Conservation (phyloP, 2,329 filamentous ascomycete species). For the Aureobasidium sp. region DNA sequence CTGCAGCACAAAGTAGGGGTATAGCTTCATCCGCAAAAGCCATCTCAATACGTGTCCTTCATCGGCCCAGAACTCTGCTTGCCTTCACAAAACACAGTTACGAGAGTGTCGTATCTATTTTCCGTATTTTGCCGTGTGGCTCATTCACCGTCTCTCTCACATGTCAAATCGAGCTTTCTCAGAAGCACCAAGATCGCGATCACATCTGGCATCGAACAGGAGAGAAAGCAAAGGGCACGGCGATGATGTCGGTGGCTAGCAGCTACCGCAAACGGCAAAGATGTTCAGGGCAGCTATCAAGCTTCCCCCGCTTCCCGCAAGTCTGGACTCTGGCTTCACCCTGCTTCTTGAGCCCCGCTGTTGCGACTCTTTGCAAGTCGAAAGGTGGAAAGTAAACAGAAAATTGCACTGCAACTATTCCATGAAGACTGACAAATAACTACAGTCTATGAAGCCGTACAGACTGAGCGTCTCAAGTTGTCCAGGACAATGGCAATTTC, state of each 20-base stretch:
- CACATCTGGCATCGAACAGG: background rate
- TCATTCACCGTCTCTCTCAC: background rate
- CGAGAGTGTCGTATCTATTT: background rate
- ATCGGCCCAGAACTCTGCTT: background rate
- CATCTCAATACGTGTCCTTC: background rate
- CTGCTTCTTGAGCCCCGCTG: background rate
- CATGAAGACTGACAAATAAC: no score
- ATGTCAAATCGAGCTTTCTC: background rate
- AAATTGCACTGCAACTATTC: no score
- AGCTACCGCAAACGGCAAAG: slow-evolving; percentile 10
- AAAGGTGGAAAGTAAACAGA: no score
- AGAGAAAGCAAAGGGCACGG: background rate
- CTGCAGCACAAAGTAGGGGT: background rate
- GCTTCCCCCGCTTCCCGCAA: slow-evolving; percentile 5
- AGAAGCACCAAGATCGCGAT: background rate
- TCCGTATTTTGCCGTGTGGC: background rate
- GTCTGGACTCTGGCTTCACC: background rate
- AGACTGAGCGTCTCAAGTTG: background rate
- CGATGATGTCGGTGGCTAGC: slow-evolving; percentile 5
- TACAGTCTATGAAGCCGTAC: background rate
- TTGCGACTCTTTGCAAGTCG: background rate
- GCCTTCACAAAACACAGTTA: background rate
- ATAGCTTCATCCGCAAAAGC: background rate
- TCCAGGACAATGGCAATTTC: background rate
- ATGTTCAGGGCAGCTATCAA: slow-evolving; percentile 5